phyloP scores from a whole-genome alignment of 129 eudicot genomes.

The Daucus carota region DNA sequence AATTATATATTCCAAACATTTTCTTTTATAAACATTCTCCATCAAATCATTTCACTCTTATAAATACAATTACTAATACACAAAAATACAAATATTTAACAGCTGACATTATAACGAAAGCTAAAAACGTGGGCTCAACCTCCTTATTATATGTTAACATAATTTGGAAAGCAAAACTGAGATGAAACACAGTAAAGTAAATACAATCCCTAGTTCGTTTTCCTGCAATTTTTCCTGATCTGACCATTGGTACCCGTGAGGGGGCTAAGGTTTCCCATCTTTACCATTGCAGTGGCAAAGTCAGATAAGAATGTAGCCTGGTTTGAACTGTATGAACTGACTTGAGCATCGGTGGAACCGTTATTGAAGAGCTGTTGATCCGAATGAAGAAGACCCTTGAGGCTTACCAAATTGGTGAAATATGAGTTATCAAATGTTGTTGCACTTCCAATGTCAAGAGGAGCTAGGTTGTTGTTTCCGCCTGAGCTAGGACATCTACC shows the following conservation, averaged over 20 bases:
- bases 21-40: too few relatives aligned
- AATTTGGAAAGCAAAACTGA: not conserved
- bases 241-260: slow-evolving; percentile 22
- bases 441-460: slow-evolving; percentile 15
- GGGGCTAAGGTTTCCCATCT: slow-evolving; percentile 26
- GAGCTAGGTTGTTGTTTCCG: slow-evolving; percentile 19
- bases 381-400: slow-evolving; percentile 22
- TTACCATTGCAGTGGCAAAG: slow-evolving; percentile 23
- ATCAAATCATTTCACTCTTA: too few relatives aligned
- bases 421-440: slow-evolving; percentile 15
- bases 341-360: slow-evolving; percentile 25
- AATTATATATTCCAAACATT: too few relatives aligned
- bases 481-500: slow-evolving; percentile 17
- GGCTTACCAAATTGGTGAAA: slow-evolving; percentile 11
- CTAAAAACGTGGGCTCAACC: not conserved
- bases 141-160: not conserved
- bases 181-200: not conserved
- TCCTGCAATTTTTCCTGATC: slow-evolving; percentile 19
- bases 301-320: slow-evolving; percentile 18
- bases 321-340: slow-evolving; percentile 7
- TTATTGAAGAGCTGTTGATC: slow-evolving; percentile 23
- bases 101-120: not conserved
- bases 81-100: not conserved
- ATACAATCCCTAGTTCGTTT: not conserved
- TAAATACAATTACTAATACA: too few relatives aligned